A percentile compares a stretch with the other conserved stretches of the same genome.
Evolutionary conservation across 768 basidiomycete genomes (phyloP).

Genomic region (Paxillus rubicundulus): DNA sequence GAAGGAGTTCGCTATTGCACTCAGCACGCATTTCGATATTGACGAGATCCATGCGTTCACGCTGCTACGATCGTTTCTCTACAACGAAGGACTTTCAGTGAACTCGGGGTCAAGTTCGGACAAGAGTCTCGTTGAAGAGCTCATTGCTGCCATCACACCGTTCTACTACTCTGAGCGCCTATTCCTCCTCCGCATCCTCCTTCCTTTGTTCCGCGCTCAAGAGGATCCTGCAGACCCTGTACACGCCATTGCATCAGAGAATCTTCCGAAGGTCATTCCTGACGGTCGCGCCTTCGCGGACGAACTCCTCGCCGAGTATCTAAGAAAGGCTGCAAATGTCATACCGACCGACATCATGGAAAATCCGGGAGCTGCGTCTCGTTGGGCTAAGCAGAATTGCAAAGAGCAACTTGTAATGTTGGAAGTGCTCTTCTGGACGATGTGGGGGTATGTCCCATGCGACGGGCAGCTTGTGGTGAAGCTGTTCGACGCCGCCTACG

Average conservation of each 20-base stretch:
- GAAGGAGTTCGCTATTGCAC: constrained; percentile 65
- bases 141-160: constrained; percentile 66
- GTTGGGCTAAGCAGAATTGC: constrained; percentile 71
- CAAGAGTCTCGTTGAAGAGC: constrained; percentile 32
- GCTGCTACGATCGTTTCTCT: constrained; percentile 73
- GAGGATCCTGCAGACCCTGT: constrained; percentile 55
- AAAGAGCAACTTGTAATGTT: constrained; percentile 78
- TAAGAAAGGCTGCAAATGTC: constrained; percentile 45
- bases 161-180: constrained; percentile 85
- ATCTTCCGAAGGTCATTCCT: constrained; percentile 59
- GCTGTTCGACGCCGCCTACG: constrained; percentile 64
- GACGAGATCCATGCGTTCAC: constrained; percentile 80
- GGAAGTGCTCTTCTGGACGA: constrained; percentile 86
- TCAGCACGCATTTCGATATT: constrained; percentile 71
- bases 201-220: constrained; percentile 72
- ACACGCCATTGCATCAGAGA: constrained; percentile 50
- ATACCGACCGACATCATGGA: constrained; percentile 45
- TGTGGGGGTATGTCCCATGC: constrained; percentile 75
- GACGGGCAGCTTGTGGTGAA: constrained; percentile 59
- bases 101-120: constrained; percentile 44
- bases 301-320: constrained; percentile 59
- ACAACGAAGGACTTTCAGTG: constrained; percentile 69
- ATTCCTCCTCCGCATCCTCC: constrained; percentile 62
- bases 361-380: constrained; percentile 58
- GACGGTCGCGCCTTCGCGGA: constrained; percentile 64